Evolutionary conservation across 495 filamentous ascomycete species (phyloP).

Genomic region (Aspergillus kassunensis): DNA sequence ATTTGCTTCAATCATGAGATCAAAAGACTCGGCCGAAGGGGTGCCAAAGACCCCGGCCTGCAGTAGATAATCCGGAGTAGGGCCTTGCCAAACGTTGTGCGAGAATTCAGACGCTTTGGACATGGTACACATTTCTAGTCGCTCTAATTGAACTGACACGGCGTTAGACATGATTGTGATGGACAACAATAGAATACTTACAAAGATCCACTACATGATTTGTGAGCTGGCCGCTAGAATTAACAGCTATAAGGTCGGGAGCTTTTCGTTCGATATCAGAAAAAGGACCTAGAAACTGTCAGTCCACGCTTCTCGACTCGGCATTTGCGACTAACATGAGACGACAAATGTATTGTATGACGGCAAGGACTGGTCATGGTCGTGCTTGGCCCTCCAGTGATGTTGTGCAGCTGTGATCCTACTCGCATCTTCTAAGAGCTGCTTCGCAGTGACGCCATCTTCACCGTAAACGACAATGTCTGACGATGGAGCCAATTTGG

Average conservation of each 20-base stretch:
- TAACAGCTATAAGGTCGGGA: slow-evolving; percentile 65
- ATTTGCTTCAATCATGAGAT: slow-evolving; percentile 80
- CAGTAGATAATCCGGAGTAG: slow-evolving; percentile 67
- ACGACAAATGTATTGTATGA: slow-evolving; percentile 82
- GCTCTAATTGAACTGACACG: slow-evolving; percentile 69
- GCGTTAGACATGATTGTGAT: slow-evolving; percentile 17
- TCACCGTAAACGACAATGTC: slow-evolving; percentile 92
- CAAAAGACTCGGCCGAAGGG: slow-evolving; percentile 40
- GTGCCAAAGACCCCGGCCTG: slow-evolving; percentile 22
- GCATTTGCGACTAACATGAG: slow-evolving; percentile 47
- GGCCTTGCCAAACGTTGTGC: slow-evolving; percentile 84
- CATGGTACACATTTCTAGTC: slow-evolving; percentile 90
- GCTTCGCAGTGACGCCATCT: slow-evolving; percentile 46
- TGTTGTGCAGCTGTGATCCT: slow-evolving; percentile 72
- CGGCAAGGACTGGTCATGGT: slow-evolving; percentile 52
- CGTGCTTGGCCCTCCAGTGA: slow-evolving; percentile 63
- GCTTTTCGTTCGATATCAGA: slow-evolving; percentile 67
- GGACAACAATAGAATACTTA: slow-evolving; percentile 33
- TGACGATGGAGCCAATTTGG: slow-evolving; percentile 81
- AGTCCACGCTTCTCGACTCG: not conserved
- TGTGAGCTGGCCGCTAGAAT: slow-evolving; percentile 68
- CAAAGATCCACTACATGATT: slow-evolving; percentile 85
- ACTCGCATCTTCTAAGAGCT: slow-evolving; percentile 63
- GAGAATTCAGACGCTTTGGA: slow-evolving; percentile 83
- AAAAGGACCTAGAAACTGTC: slow-evolving; percentile 57